phyloP scores from a whole-genome alignment of 2,329 filamentous ascomycete species.

The Fusarium sp. region DNA sequence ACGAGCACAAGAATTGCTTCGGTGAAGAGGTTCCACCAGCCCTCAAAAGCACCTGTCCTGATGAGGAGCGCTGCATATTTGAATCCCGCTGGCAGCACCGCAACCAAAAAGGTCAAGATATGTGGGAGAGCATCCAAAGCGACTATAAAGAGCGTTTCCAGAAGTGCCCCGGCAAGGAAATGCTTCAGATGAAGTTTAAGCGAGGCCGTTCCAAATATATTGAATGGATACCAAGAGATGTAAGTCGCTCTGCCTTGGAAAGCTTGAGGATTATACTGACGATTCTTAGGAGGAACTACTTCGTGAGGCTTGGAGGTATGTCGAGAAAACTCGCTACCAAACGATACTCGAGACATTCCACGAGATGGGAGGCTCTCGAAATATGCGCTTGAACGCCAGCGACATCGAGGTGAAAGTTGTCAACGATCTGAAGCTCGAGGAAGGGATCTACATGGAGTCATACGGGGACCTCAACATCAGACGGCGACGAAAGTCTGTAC shows the following conservation, averaged over 20 bases:
- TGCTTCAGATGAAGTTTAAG: constrained; percentile 67
- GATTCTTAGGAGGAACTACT: constrained; percentile 53
- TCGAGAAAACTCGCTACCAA: constrained; percentile 58
- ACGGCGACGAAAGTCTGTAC: constrained; percentile 56
- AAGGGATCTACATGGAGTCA: constrained; percentile 54
- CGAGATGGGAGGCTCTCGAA: constrained; percentile 61
- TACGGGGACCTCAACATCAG: constrained; percentile 51
- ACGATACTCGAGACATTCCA: constrained; percentile 57
- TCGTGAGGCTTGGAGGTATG: constrained; percentile 52
- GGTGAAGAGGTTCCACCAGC: constrained; percentile 50
- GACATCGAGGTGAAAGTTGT: constrained; percentile 64
- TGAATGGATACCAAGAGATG: constrained; percentile 62
- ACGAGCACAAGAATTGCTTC: constrained; percentile 51
- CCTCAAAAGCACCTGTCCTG: constrained; percentile 58
- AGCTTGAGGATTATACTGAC: constrained; percentile 9
- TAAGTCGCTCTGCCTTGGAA: constrained; percentile 48
- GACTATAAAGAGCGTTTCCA: constrained; percentile 53
- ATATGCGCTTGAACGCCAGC: constrained; percentile 60
- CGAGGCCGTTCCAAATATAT: constrained; percentile 61
- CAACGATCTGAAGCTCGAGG: constrained; percentile 54
- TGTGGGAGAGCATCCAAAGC: constrained; percentile 66
- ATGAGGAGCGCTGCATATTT: constrained; percentile 62
- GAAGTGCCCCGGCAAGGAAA: constrained; percentile 57
- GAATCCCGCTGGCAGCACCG: constrained; percentile 59
- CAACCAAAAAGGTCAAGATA: constrained; percentile 64